phyloP scores from a whole-genome alignment of 2,329 filamentous ascomycete species.

The Pseudocercospora fijiensis region DNA sequence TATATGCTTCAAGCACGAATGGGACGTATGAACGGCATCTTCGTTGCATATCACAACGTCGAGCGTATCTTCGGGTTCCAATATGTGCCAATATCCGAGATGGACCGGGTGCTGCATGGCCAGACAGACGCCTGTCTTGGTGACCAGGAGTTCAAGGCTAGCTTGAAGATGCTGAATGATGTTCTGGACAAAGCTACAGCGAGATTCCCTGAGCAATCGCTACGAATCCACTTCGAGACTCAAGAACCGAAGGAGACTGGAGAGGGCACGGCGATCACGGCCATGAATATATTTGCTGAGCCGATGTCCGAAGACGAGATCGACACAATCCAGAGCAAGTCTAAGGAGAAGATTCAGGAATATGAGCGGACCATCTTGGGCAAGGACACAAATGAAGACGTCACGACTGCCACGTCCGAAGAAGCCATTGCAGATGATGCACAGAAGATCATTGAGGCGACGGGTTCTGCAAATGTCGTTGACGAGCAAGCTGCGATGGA shows the following conservation, averaged over 20 bases:
- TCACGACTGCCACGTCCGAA: background rate
- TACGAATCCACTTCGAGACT: conserved; percentile 49
- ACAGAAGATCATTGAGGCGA: background rate
- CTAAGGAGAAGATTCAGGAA: conserved; percentile 63
- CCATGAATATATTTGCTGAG: conserved; percentile 88
- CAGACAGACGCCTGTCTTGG: conserved; percentile 66
- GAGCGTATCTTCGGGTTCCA: conserved; percentile 97
- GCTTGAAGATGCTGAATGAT: conserved; percentile 74
- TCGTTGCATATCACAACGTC: conserved; percentile 94
- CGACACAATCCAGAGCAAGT: conserved; percentile 67
- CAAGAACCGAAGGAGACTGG: conserved; percentile 35
- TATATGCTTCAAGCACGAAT: conserved; percentile 96
- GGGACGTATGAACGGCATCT: conserved; percentile 98
- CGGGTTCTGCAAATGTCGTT: conserved; percentile 1
- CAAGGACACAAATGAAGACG: conserved; percentile 15
- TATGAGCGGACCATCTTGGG: conserved; percentile 58
- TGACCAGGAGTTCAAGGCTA: conserved; percentile 80
- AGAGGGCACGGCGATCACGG: conserved; percentile 42
- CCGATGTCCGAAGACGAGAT: conserved; percentile 75
- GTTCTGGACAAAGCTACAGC: conserved; percentile 72
- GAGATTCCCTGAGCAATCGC: conserved; percentile 65
- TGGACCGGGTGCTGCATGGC: conserved; percentile 89
- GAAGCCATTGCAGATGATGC: conserved; percentile 10
- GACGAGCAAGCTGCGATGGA: background rate
- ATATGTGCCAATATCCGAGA: conserved; percentile 80